Evolutionary conservation across 2,329 filamentous ascomycete genomes (phyloP).

Genomic region (Talaromyces pinophilus): DNA sequence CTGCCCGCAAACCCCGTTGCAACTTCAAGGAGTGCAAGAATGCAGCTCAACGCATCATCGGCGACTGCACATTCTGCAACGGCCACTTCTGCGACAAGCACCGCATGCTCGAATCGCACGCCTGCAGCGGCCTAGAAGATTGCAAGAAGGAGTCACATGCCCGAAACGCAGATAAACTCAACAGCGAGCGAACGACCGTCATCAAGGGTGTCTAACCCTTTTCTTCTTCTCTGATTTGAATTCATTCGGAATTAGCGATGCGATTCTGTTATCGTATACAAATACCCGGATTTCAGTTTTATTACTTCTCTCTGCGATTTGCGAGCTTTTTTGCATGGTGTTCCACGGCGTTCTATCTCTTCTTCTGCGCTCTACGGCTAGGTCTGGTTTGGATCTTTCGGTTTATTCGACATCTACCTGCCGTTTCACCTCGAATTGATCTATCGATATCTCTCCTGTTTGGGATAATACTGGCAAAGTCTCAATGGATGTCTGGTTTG

Average conservation of each 20-base stretch:
- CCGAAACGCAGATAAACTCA: conserved; percentile 87
- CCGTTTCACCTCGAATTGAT: background rate
- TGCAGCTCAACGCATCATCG: conserved; percentile 86
- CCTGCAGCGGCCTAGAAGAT: conserved; percentile 88
- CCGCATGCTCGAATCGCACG: conserved; percentile 88
- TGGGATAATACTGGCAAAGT: background rate
- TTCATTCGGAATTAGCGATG: conserved; percentile 12
- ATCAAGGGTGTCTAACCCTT: conserved; percentile 76
- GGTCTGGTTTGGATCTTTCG: background rate
- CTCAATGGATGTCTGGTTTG: background rate
- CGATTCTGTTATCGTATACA: conserved; percentile 11
- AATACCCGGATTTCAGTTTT: conserved; percentile 2
- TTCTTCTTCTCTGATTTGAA: background rate
- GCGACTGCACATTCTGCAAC: conserved; percentile 92
- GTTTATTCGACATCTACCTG: background rate
- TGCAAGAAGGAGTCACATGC: conserved; percentile 98
- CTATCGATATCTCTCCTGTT: background rate
- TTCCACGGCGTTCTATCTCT: conserved; percentile 19
- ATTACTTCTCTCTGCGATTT: conserved; percentile 12
- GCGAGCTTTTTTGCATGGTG: conserved; percentile 23
- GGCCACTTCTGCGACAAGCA: conserved; percentile 96
- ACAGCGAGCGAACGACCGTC: conserved; percentile 88
- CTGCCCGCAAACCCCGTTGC: conserved; percentile 68
- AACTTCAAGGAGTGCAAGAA: conserved; percentile 87
- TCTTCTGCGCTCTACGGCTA: background rate